These are phyloP conservation scores for Entomortierella lignicola DNA, from an alignment of 192 early-diverging fungal genomes.

Conservation along the genomic window DNA sequence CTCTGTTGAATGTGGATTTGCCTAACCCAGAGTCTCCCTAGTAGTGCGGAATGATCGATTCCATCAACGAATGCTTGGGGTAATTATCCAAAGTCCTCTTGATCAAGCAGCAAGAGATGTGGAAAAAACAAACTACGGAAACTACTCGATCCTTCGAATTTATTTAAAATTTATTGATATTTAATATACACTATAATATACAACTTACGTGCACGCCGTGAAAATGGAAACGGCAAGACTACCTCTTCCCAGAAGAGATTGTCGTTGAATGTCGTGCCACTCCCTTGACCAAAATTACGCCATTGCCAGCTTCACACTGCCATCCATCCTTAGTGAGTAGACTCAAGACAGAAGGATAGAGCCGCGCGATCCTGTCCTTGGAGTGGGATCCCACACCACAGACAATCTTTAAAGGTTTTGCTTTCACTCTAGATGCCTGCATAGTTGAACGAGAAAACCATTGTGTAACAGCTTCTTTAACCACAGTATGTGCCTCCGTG, in stretches of 20 bases:
- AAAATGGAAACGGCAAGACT: constrained; percentile 6
- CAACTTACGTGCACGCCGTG: no score
- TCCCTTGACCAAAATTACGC: constrained; percentile 66
- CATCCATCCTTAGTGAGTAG: constrained; percentile 66
- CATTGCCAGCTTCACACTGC: constrained; percentile 64
- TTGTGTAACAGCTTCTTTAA: constrained; percentile 65
- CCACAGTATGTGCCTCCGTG: constrained; percentile 68
- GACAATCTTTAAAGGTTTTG: constrained; percentile 70
- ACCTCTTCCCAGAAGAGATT: background rate
- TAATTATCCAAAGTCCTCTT: no score
- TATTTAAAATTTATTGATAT: no score
- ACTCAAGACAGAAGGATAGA: constrained; percentile 63
- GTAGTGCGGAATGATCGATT: no score
- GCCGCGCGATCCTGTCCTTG: constrained; percentile 61
- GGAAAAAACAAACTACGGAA: no score
- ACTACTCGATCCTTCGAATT: no score
- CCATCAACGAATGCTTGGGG: no score
- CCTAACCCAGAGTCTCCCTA: no score
- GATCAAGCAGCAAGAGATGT: no score
- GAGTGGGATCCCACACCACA: constrained; percentile 79
- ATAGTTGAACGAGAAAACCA: constrained; percentile 66
- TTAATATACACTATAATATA: no score
- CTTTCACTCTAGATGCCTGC: constrained; percentile 23
- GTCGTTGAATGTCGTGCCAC: constrained; percentile 16
- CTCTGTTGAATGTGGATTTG: no score